Base-by-base conservation (phyloP, 2,329 filamentous ascomycete species). In the Mycocentrospora acerina region DNA sequence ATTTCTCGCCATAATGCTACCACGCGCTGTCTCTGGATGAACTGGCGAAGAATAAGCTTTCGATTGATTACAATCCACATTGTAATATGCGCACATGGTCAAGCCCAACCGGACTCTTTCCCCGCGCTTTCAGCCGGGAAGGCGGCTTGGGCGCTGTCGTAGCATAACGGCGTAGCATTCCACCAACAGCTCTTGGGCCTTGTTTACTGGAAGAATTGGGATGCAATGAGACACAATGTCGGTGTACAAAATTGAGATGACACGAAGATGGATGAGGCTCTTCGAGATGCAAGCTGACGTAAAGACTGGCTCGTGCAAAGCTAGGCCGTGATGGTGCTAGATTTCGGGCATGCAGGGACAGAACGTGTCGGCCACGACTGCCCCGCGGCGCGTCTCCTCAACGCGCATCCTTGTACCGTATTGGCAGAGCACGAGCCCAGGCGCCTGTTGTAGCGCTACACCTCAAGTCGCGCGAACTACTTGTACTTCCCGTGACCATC, bases 1-100 rank as follows among this genome's bases (percentile, higher is more conserved):
- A 76, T 74, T 4, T 73, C 66, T 28, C 70, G 67, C 71, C 73
- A 78, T 27, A 77, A 48, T 7, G 67, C 59, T 8, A 78, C 50
- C 7, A 67, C 72, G 31, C 71, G 68, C 37, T 72, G 67, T 35
- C 72, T 64, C 44, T 77, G 72, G 17, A 78, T 64, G 57, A 78
- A 78, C 69, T 76, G 46, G n/a, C 16, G 9, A 12, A n/a, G 6
- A 36, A 15, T 58, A 13, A 56, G 46, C 32, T 13, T 26, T 8
- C 13, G 27, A 17, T n/a, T 26, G 17, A 10, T 7, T 10, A 11
- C 11, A 9, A 9, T 22, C 19, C 13, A 16, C 10, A 28, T 7
- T 14, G 15, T 10, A 19, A 16, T 29, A 19, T 11, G 27, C 47
- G 18, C 44, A 64, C 60, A 37, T 63, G 62, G 29, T 67, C 62